Percentiles rank a stretch among this genome's conserved stretches.
phyloP scores from a whole-genome alignment of 768 basidiomycete genomes.

The Hygrocybe coccinea region DNA sequence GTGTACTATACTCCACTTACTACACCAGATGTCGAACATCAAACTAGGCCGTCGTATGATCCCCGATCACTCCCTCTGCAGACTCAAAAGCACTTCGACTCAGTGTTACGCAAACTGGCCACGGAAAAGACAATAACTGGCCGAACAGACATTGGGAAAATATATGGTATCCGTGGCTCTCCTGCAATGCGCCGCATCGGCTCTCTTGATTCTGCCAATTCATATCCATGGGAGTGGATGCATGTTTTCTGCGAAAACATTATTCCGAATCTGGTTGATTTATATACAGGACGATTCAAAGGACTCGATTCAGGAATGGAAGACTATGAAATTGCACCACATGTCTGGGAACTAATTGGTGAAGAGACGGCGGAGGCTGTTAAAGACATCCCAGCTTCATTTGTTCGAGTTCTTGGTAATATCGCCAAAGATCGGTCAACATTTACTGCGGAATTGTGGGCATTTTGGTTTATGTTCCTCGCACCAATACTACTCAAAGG shows the following conservation, averaged over 20 bases:
- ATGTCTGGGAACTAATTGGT: constrained; percentile 36
- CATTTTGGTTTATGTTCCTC: constrained; percentile 37
- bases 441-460: constrained; percentile 35
- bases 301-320: constrained; percentile 28
- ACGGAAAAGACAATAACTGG: constrained; percentile 16
- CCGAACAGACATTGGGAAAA: constrained; percentile 19
- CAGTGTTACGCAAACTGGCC: constrained; percentile 20
- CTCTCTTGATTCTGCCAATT: constrained; percentile 31
- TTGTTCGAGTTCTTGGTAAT: constrained; percentile 26
- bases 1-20: constrained; percentile 23
- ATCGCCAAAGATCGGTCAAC: constrained; percentile 18
- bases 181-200: constrained; percentile 29
- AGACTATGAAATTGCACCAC: constrained; percentile 24
- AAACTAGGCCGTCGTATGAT: constrained; percentile 16
- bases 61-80: constrained; percentile 18
- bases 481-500: constrained; percentile 32
- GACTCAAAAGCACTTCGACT: constrained; percentile 26
- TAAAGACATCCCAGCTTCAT: constrained; percentile 28
- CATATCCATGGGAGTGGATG: constrained; percentile 47
- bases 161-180: constrained; percentile 31
- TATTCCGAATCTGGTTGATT: constrained; percentile 34
- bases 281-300: constrained; percentile 43
- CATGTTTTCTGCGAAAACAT: constrained; percentile 45
- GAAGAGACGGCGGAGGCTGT: constrained; percentile 25
- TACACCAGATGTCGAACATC: constrained; percentile 15